Conservation (phyloP, 2,329 filamentous ascomycete species). For the Neodidymelliopsis sp. region DNA sequence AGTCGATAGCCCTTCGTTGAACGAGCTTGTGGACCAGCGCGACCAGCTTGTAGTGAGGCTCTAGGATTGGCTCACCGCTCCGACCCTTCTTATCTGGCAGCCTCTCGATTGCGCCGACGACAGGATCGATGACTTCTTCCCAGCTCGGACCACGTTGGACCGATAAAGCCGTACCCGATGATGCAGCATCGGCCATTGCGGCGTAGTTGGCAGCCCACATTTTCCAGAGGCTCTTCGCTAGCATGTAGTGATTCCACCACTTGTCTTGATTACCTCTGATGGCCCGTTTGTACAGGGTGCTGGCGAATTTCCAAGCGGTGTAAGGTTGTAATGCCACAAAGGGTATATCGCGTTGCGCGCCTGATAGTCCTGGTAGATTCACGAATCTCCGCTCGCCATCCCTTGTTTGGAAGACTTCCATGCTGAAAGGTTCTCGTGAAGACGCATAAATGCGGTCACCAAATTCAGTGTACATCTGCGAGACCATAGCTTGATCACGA, state of each 20-base stretch:
- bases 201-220: conserved; percentile 63
- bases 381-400: conserved; percentile 68
- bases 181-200: conserved; percentile 43
- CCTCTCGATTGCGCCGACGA: conserved; percentile 66
- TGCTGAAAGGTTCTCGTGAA: conserved; percentile 70
- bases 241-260: conserved; percentile 74
- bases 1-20: conserved; percentile 53
- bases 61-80: conserved; percentile 78
- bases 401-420: conserved; percentile 68
- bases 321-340: conserved; percentile 67
- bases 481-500: conserved; percentile 64
- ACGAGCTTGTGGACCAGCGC: conserved; percentile 85
- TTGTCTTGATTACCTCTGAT: conserved; percentile 65
- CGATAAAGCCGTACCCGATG: conserved; percentile 37
- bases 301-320: conserved; percentile 70
- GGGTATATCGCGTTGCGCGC: conserved; percentile 65
- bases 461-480: conserved; percentile 73
- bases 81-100: conserved; percentile 68
- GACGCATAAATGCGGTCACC: conserved; percentile 73
- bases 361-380: conserved; percentile 55
- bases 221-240: conserved; percentile 77
- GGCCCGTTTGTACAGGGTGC: conserved; percentile 66
- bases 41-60: conserved; percentile 92
- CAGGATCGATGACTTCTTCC: conserved; percentile 62
- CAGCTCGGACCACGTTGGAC: conserved; percentile 37